Conservation (phyloP, 305 asterid species). For the Plantago rigida region DNA sequence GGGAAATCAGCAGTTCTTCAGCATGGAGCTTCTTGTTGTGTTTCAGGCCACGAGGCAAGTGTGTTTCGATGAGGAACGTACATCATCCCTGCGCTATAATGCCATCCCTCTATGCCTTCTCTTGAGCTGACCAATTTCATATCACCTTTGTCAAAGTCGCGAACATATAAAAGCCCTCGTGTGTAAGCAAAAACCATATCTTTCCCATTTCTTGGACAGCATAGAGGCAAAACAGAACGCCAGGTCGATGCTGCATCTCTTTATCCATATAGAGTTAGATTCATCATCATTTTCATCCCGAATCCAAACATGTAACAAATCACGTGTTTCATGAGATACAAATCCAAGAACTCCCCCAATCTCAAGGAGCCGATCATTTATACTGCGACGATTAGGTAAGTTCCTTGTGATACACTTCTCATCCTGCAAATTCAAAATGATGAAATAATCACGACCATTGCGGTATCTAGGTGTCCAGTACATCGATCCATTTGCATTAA, state of each 20-base stretch:
- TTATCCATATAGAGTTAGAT: constrained; percentile 24
- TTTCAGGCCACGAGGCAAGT: constrained; percentile 24
- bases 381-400: constrained; percentile 19
- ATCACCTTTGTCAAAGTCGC: constrained; percentile 21
- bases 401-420: constrained; percentile 29
- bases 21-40: too few relatives aligned
- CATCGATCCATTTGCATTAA: constrained; percentile 29
- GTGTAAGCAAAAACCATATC: constrained; percentile 23
- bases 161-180: constrained; percentile 17
- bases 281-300: not conserved
- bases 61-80: constrained; percentile 33
- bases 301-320: constrained; percentile 32
- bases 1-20: too few relatives aligned
- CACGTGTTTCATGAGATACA: constrained; percentile 24
- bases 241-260: constrained; percentile 23
- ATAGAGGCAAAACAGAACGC: constrained; percentile 23
- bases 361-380: constrained; percentile 27
- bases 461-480: constrained; percentile 25
- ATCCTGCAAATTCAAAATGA: constrained; percentile 25
- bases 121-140: constrained; percentile 25
- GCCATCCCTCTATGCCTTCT: constrained; percentile 13
- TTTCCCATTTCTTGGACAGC: constrained; percentile 27
- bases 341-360: constrained; percentile 34
- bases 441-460: constrained; percentile 20
- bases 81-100: constrained; percentile 11